These are phyloP conservation scores for Irineochytrium annulatum DNA, from an alignment of 192 early-diverging fungal species.

Conservation along the genomic window DNA sequence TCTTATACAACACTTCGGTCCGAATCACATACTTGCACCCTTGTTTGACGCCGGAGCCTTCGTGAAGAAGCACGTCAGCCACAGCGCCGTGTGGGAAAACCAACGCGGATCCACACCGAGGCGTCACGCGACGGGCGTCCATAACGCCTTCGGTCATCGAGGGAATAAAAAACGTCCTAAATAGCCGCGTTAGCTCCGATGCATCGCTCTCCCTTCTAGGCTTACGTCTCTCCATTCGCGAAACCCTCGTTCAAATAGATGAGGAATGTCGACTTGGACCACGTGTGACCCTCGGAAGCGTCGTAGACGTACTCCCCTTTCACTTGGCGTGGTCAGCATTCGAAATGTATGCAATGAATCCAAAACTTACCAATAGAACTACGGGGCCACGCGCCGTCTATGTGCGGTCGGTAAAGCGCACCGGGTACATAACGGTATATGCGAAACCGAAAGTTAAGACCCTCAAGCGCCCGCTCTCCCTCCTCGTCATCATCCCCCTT, in stretches of 20 bases:
- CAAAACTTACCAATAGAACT: constrained; percentile 40
- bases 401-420: constrained; percentile 61
- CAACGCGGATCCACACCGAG: constrained; percentile 38
- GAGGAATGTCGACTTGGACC: constrained; percentile 44
- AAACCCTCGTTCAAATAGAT: constrained; percentile 49
- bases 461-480: constrained; percentile 29
- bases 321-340: constrained; percentile 7
- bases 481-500: constrained; percentile 23
- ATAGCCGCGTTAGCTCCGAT: no score
- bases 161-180: constrained; percentile 42
- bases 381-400: constrained; percentile 68
- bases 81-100: constrained; percentile 50
- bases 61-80: constrained; percentile 41
- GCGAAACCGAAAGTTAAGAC: constrained; percentile 61
- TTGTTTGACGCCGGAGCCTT: constrained; percentile 36
- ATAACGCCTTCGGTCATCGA: constrained; percentile 25
- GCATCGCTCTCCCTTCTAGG: no score
- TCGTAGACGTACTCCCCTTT: constrained; percentile 62
- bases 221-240: constrained; percentile 36
- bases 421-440: constrained; percentile 64
- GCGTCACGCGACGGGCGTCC: constrained; percentile 37
- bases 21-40: constrained; percentile 49
- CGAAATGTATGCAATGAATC: constrained; percentile 1
- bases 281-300: constrained; percentile 32
- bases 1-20: constrained; percentile 44